These are phyloP conservation scores for Plectranthus barbatus DNA, from an alignment of 257 asterid species.

Conservation along the genomic window DNA sequence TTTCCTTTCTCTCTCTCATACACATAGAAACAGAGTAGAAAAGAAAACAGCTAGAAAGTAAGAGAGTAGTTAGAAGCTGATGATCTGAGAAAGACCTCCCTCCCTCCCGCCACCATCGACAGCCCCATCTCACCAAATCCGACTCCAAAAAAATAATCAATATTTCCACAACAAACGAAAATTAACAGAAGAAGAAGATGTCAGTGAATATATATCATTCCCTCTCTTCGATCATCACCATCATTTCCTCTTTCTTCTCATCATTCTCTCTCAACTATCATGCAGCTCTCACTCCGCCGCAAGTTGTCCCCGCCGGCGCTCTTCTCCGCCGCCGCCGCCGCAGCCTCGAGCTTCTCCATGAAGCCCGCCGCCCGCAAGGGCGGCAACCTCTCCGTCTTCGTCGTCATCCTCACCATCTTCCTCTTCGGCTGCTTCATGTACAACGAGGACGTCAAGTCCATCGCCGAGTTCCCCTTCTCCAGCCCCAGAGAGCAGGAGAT, in stretches of 20 bases:
- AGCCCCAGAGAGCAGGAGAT: slow-evolving; percentile 33
- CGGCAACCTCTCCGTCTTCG: slow-evolving; percentile 50
- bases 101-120: slow-evolving; percentile 30
- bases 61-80: slow-evolving; percentile 26
- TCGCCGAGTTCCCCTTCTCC: slow-evolving; percentile 82
- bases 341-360: slow-evolving; percentile 40
- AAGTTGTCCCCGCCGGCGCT: slow-evolving; percentile 37
- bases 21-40: neutral
- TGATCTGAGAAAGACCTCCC: slow-evolving; percentile 51
- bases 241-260: neutral
- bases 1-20: neutral
- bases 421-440: slow-evolving; percentile 84
- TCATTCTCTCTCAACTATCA: neutral
- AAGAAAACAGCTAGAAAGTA: neutral
- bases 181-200: neutral
- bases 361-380: slow-evolving; percentile 40
- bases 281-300: slow-evolving; percentile 63
- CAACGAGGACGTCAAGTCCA: slow-evolving; percentile 66
- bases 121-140: slow-evolving; percentile 65
- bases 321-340: slow-evolving; percentile 22
- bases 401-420: slow-evolving; percentile 53
- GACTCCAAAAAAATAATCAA: slow-evolving; percentile 18
- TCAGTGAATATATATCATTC: slow-evolving; percentile 7
- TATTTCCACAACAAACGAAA: slow-evolving; percentile 11
- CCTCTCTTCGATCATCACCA: neutral